Evolutionary conservation across 805 yeast genomes (phyloP).

Genomic region (Priceomyces castillae): DNA sequence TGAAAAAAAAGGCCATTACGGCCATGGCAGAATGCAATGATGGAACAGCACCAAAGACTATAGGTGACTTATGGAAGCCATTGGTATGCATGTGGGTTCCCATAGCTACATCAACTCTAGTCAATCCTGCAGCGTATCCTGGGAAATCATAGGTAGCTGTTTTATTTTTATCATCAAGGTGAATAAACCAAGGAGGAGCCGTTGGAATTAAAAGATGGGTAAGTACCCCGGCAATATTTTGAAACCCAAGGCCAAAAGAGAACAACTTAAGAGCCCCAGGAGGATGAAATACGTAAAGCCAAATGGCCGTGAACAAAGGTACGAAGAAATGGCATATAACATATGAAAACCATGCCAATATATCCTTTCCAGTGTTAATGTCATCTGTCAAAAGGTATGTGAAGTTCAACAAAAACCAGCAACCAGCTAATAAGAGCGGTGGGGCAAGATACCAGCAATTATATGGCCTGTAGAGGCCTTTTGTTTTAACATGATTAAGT

Average conservation of each 20-base stretch:
- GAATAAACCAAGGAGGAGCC: conserved; percentile 75
- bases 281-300: conserved; percentile 62
- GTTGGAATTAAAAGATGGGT: conserved; percentile 65
- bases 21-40: conserved; percentile 69
- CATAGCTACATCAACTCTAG: conserved; percentile 37
- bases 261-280: conserved; percentile 59
- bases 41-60: conserved; percentile 63
- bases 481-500: neutral
- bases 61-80: conserved; percentile 59
- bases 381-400: conserved; percentile 41
- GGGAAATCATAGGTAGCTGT: conserved; percentile 62
- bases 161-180: conserved; percentile 55
- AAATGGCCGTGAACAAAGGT: conserved; percentile 61
- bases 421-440: conserved; percentile 38
- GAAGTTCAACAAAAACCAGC: conserved; percentile 51
- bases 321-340: conserved; percentile 61
- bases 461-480: neutral
- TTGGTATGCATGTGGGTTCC: conserved; percentile 63
- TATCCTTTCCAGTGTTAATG: conserved; percentile 45
- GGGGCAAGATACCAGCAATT: conserved; percentile 22
- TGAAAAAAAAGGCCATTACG: conserved; percentile 44
- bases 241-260: conserved; percentile 52
- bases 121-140: conserved; percentile 63
- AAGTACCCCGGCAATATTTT: conserved; percentile 56
- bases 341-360: conserved; percentile 60